phyloP scores from a whole-genome alignment of 2,329 filamentous ascomycete species.

The Fusarium chuoi region DNA sequence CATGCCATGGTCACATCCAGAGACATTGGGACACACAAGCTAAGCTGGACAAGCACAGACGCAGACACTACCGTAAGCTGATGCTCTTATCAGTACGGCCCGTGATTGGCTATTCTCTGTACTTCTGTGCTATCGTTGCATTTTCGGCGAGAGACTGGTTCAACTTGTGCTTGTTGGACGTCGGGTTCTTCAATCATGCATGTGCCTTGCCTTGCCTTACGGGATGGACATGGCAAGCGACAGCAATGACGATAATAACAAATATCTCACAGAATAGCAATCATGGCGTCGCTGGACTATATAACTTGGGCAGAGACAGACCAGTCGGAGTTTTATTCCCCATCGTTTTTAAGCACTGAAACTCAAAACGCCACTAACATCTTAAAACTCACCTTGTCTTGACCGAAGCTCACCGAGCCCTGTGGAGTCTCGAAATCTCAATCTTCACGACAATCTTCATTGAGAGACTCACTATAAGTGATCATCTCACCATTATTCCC shows the following conservation, averaged over 20 bases:
- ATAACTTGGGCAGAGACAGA: neutral
- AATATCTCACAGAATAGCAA: neutral
- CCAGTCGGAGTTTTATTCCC: neutral
- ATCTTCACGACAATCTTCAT: slow-evolving; percentile 25
- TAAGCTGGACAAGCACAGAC: neutral
- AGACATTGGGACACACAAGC: neutral
- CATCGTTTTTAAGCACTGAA: neutral
- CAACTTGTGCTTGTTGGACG: neutral
- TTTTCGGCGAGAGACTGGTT: neutral
- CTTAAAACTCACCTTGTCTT: slow-evolving; percentile 7
- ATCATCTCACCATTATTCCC: neutral
- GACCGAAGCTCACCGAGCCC: slow-evolving; percentile 33
- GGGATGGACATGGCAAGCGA: neutral
- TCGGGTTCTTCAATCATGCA: slow-evolving; percentile 2
- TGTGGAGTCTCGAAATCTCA: slow-evolving; percentile 37
- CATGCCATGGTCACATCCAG: neutral
- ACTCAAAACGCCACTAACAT: slow-evolving; percentile 14
- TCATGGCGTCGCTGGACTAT: neutral
- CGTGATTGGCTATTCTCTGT: neutral
- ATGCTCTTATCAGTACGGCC: neutral
- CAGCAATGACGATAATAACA: neutral
- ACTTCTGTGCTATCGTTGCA: neutral
- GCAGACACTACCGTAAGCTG: slow-evolving; percentile 20
- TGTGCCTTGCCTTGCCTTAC: neutral
- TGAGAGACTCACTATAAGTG: slow-evolving; percentile 10